Percentiles rank a stretch among this genome's conserved stretches.
Evolutionary conservation across 2,329 filamentous ascomycete genomes (phyloP).

Genomic region (Fusarium abutilonis): DNA sequence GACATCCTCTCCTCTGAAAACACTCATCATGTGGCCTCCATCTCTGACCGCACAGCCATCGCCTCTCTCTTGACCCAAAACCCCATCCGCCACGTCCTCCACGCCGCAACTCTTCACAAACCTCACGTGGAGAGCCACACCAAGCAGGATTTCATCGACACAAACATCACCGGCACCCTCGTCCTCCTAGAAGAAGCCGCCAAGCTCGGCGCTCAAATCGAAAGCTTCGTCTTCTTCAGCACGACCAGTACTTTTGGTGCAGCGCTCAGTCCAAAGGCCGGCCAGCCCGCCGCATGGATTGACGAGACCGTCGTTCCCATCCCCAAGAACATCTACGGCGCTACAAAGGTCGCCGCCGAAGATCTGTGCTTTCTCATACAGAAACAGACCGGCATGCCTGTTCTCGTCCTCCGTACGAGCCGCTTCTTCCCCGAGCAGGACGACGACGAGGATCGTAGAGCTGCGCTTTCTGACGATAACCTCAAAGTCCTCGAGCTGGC

Average conservation of each 20-base stretch:
- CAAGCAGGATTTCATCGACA: slow-evolving; percentile 56
- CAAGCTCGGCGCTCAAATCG: slow-evolving; percentile 37
- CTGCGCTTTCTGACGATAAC: slow-evolving; percentile 53
- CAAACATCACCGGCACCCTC: slow-evolving; percentile 57
- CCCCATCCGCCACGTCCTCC: slow-evolving; percentile 54
- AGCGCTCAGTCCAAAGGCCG: slow-evolving; percentile 51
- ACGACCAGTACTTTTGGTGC: slow-evolving; percentile 58
- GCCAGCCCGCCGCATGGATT: slow-evolving; percentile 56
- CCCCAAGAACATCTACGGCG: slow-evolving; percentile 61
- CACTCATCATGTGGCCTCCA: slow-evolving; percentile 51
- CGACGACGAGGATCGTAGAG: slow-evolving; percentile 55
- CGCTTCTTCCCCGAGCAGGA: slow-evolving; percentile 62
- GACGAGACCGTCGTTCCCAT: slow-evolving; percentile 53
- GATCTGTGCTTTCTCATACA: slow-evolving; percentile 58
- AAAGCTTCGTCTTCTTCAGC: slow-evolving; percentile 57
- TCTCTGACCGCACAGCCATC: slow-evolving; percentile 52
- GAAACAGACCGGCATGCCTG: slow-evolving; percentile 51
- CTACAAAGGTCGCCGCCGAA: slow-evolving; percentile 60
- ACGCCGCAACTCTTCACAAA: slow-evolving; percentile 60
- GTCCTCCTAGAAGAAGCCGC: slow-evolving; percentile 55
- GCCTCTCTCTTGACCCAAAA: slow-evolving; percentile 46
- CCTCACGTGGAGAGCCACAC: slow-evolving; percentile 58
- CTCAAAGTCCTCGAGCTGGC: slow-evolving; percentile 60
- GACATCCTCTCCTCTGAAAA: slow-evolving; percentile 54
- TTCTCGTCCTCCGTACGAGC: slow-evolving; percentile 57